Evolutionary conservation across 2,329 filamentous ascomycete genomes (phyloP).

Genomic region (Penicillium sp.): DNA sequence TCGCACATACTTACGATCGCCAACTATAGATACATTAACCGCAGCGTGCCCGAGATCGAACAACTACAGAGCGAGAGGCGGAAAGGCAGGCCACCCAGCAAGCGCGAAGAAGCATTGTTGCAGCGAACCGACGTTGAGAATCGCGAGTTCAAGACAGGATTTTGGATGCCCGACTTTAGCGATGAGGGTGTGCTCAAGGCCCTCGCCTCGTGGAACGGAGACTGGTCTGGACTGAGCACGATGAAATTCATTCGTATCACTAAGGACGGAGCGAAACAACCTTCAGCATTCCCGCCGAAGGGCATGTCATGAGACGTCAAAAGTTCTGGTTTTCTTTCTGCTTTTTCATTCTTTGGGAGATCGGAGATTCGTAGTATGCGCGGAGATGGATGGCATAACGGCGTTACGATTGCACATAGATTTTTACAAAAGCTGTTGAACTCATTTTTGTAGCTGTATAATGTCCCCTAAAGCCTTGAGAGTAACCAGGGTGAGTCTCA

Average conservation of each 20-base stretch:
- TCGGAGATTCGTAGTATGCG: no score
- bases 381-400: no score
- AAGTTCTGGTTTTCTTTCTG: no score
- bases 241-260: constrained; percentile 69
- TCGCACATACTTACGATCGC: no score
- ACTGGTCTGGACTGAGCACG: constrained; percentile 70
- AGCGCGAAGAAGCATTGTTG: constrained; percentile 67
- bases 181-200: constrained; percentile 54
- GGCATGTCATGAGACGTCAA: constrained; percentile 45
- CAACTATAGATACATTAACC: constrained; percentile 48
- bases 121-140: constrained; percentile 61
- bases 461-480: no score
- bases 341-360: no score
- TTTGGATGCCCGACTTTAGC: constrained; percentile 69
- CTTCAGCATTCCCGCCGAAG: constrained; percentile 69
- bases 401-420: no score
- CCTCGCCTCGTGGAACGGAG: constrained; percentile 78
- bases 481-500: no score
- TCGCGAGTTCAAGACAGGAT: constrained; percentile 73
- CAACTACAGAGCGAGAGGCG: constrained; percentile 55
- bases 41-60: constrained; percentile 34
- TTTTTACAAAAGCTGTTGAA: no score
- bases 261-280: constrained; percentile 54
- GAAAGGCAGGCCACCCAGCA: constrained; percentile 69
- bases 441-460: no score